A percentile compares a stretch with the other conserved stretches of the same genome.
Evolutionary conservation across 202 grass and related monocot genomes (phyloP).

Genomic region (Cymbopogon flexuosus): DNA sequence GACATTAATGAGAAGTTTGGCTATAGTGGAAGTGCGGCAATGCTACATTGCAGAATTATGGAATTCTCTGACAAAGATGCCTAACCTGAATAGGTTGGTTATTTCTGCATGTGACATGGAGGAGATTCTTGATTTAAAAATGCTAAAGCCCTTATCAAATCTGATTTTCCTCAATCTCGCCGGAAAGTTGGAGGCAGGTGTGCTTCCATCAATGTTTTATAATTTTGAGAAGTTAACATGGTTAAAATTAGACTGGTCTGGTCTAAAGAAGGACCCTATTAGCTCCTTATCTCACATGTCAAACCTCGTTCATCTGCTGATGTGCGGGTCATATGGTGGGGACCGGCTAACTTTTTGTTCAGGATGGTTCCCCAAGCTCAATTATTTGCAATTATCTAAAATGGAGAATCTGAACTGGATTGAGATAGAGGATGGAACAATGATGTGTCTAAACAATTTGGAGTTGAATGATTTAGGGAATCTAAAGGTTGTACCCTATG

Average conservation of each 20-base stretch:
- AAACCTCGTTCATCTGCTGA: background rate
- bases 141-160: background rate
- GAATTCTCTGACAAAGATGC: constrained; percentile 29
- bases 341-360: too few relatives aligned
- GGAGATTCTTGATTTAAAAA: constrained; percentile 33
- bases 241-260: background rate
- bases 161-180: constrained; percentile 4
- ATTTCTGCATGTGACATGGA: background rate
- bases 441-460: too few relatives aligned
- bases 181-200: constrained; percentile 22
- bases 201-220: background rate
- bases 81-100: background rate
- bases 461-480: too few relatives aligned
- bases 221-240: constrained; percentile 8
- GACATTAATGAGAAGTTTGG: constrained; percentile 37
- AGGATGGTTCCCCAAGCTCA: too few relatives aligned
- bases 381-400: too few relatives aligned
- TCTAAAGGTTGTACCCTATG: too few relatives aligned
- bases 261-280: constrained; percentile 33
- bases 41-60: constrained; percentile 24
- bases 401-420: too few relatives aligned
- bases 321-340: too few relatives aligned
- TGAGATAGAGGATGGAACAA: too few relatives aligned
- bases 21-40: constrained; percentile 27
- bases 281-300: constrained; percentile 8